Percentiles rank a stretch among this genome's conserved stretches.
Conservation (phyloP, 139 green algal species). For the Chlamydomonas sphaeroides region DNA sequence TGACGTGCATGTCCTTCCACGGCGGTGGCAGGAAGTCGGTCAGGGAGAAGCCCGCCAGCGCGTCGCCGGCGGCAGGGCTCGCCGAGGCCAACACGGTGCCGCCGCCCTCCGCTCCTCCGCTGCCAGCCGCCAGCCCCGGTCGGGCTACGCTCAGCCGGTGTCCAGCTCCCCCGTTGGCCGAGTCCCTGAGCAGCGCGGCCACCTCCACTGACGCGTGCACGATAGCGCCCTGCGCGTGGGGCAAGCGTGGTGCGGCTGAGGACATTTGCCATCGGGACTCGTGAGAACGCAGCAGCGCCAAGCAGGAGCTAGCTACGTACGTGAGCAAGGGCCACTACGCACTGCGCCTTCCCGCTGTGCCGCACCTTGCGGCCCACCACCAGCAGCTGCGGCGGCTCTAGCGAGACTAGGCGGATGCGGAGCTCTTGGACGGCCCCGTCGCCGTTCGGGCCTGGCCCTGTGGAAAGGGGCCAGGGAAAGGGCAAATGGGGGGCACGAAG, state of each 20-base stretch:
- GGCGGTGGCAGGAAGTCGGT: slow-evolving; percentile 10
- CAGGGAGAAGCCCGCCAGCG: slow-evolving; percentile 1
- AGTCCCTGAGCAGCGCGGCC: not conserved
- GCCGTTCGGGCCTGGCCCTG: not conserved
- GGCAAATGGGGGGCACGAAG: no score
- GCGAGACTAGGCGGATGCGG: not conserved
- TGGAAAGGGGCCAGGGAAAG: not conserved
- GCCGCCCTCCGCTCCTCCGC: no score
- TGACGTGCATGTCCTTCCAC: slow-evolving; percentile 32
- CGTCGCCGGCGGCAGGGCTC: not conserved
- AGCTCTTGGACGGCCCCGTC: not conserved
- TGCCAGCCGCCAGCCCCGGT: no score
- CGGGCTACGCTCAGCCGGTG: no score
- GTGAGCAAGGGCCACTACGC: no score
- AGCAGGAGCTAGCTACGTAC: no score
- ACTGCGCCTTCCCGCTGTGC: no score
- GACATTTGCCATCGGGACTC: no score
- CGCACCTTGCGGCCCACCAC: slow-evolving; percentile 26
- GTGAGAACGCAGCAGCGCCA: no score
- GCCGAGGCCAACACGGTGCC: no score
- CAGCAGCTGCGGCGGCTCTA: not conserved
- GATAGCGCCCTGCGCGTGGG: slow-evolving; percentile 13
- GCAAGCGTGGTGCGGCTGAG: no score
- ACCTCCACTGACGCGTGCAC: not conserved
- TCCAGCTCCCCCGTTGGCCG: no score